These are phyloP conservation scores for Pyrenophora tritici-repentis DNA, from an alignment of 2,329 filamentous ascomycete species.

Conservation along the genomic window DNA sequence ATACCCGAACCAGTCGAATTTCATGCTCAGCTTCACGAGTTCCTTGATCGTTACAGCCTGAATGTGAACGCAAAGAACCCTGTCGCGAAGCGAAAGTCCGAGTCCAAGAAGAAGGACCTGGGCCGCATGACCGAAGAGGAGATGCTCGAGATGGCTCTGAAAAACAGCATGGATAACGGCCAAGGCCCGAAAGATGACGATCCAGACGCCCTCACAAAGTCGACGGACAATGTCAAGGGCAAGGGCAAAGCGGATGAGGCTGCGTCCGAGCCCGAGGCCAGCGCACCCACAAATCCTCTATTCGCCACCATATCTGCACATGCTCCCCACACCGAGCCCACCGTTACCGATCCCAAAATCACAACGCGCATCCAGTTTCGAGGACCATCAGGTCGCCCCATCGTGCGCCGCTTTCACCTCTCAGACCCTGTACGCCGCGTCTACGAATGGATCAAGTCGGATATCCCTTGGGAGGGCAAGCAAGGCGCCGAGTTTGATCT, in stretches of 20 bases:
- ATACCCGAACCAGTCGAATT: conserved; percentile 80
- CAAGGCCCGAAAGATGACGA: conserved; percentile 67
- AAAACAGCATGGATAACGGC: conserved; percentile 76
- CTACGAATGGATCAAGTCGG: conserved; percentile 94
- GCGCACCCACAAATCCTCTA: conserved; percentile 42
- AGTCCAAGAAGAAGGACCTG: conserved; percentile 73
- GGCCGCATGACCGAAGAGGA: conserved; percentile 95
- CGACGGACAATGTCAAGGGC: conserved; percentile 59
- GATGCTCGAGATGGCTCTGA: conserved; percentile 91
- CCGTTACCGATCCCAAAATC: conserved; percentile 65
- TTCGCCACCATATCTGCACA: conserved; percentile 76
- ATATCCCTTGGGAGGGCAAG: conserved; percentile 79
- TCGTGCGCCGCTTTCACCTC: conserved; percentile 83
- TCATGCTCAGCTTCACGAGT: conserved; percentile 88
- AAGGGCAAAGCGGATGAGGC: conserved; percentile 44
- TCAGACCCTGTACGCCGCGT: conserved; percentile 78
- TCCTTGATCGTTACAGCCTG: conserved; percentile 94
- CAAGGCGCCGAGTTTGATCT: conserved; percentile 82
- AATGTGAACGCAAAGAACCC: conserved; percentile 90
- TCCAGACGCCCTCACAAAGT: conserved; percentile 85
- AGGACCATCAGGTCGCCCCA: conserved; percentile 72
- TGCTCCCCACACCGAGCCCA: conserved; percentile 77
- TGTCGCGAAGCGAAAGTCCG: conserved; percentile 76
- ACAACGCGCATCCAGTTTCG: conserved; percentile 89
- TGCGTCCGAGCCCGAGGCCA: conserved; percentile 17